Evolutionary conservation across 331 rosid species (phyloP).

Genomic region (Phaseolus coccineus): DNA sequence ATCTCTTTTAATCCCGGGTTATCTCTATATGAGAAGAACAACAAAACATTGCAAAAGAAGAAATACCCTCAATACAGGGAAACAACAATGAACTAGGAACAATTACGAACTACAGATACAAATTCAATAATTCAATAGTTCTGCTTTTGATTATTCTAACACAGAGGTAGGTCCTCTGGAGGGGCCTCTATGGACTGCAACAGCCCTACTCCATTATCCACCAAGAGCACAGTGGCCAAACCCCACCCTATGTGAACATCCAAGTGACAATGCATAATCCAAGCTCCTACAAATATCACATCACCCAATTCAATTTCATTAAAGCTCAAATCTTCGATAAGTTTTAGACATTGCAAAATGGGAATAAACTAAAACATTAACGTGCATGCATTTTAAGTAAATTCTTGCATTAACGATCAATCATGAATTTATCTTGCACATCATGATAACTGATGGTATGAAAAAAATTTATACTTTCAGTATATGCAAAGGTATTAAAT

Average conservation of each 20-base stretch:
- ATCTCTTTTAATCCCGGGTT: slow-evolving; percentile 42
- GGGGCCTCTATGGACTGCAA: slow-evolving; percentile 77
- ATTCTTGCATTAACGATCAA: not conserved
- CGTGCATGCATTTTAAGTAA: not conserved
- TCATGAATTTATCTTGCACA: not conserved
- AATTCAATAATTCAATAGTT: not conserved
- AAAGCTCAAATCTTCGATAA: not conserved
- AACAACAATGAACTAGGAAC: slow-evolving; percentile 47
- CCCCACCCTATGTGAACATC: slow-evolving; percentile 97
- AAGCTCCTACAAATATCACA: slow-evolving; percentile 65
- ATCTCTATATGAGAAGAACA: slow-evolving; percentile 34
- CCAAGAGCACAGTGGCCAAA: slow-evolving; percentile 86
- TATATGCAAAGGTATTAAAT: too few species aligned
- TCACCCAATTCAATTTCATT: slow-evolving; percentile 10
- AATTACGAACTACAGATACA: slow-evolving; percentile 24
- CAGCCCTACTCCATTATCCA: slow-evolving; percentile 77
- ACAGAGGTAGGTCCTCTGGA: slow-evolving; percentile 79
- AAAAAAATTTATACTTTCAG: too few species aligned
- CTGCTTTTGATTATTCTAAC: slow-evolving; percentile 53
- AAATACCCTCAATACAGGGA: slow-evolving; percentile 69
- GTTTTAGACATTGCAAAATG: too few species aligned
- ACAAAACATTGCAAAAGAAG: slow-evolving; percentile 40
- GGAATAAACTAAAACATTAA: too few species aligned
- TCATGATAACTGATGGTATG: too few species aligned
- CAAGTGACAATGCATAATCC: slow-evolving; percentile 96